Base-by-base conservation (phyloP, 1,139 yeast genomes). In the Saccharomyces hybrid region DNA sequence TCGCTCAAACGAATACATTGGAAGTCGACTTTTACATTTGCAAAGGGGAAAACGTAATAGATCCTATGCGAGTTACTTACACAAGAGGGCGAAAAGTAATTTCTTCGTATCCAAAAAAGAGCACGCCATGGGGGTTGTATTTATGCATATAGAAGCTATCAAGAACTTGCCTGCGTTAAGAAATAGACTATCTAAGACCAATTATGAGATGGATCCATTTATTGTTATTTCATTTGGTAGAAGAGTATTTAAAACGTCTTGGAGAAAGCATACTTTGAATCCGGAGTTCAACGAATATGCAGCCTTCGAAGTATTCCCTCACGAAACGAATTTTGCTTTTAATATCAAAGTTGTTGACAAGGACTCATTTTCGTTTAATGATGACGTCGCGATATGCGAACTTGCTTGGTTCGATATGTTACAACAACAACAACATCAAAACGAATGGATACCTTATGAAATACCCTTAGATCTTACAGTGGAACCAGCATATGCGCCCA, bases 181-280 rank as follows among this genome's bases (percentile, higher is more conserved):
- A 55, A 83, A 80, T 61, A 73, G 81, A 34, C 77, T 85, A 1
- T 76, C 91, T 21, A 81, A 90, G 21, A 84, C 93, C 0, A 56
- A 52, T 16, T 93, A 86, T 65, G 97, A 90, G 68, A 88, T 93
- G 95, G 99, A 93, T 66, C 98, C 99, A 0, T 93, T 91, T 72
- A 95, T 91, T 4, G 93, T 91, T 16, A 84, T 88, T 0, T 84
- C 97, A 0, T 89, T 91, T 69, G 97, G 97, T 11, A 86, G 88
- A 65, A 86, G 86, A 59, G 89, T 95, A 0, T 91, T 83, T 69
- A 80, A 96, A 61, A 90, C 97, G 0, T 85, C 93, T 26, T 86
- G 90, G 83, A 81, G 84, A 62, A 80, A 89, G 29, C 98, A 91
- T 66, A 86, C 88, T 0, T 71, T 89, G 53, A 86, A 85, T 56